A percentile compares a stretch with the other conserved stretches of the same genome.
Evolutionary conservation across 2,329 filamentous ascomycete genomes (phyloP).

Genomic region (Pseudocercospora pini-densiflorae): DNA sequence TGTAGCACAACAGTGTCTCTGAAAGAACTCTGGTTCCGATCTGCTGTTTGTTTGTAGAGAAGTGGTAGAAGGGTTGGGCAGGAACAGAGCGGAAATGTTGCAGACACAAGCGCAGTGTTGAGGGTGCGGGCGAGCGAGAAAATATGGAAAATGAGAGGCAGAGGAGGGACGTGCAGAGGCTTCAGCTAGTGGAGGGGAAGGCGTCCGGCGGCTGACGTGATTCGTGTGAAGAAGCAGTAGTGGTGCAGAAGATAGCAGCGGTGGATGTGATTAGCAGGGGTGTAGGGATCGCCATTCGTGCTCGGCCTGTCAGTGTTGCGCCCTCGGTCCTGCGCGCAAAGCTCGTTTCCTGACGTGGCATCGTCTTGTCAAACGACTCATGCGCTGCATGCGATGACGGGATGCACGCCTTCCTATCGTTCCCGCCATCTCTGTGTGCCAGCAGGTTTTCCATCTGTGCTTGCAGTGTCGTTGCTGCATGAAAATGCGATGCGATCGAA

Average conservation of each 20-base stretch:
- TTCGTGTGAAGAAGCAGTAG: constrained; percentile 1
- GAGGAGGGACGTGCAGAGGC: constrained; percentile 10
- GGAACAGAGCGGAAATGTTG: constrained; percentile 27
- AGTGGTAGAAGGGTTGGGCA: constrained; percentile 21
- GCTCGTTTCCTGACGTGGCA: constrained; percentile 18
- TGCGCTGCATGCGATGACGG: constrained; percentile 1
- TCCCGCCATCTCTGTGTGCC: neutral
- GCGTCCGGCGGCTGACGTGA: constrained; percentile 14
- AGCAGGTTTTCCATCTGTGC: constrained; percentile 12
- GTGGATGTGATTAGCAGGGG: constrained; percentile 12
- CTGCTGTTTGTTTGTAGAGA: constrained; percentile 1
- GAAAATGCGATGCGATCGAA: neutral
- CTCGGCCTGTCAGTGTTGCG: constrained; percentile 1
- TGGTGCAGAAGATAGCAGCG: neutral
- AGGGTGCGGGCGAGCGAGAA: constrained; percentile 13
- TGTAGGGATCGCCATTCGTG: neutral
- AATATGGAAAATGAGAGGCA: constrained; percentile 15
- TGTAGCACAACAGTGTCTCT: neutral
- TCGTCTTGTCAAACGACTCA: constrained; percentile 14
- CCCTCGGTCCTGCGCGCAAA: neutral
- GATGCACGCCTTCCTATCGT: constrained; percentile 8
- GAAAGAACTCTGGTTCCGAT: constrained; percentile 5
- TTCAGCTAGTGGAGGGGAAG: constrained; percentile 14
- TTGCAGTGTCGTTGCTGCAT: constrained; percentile 1
- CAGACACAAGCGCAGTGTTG: constrained; percentile 4